These are phyloP conservation scores for Cercophora samala DNA, from an alignment of 495 filamentous ascomycete genomes.

Conservation along the genomic window DNA sequence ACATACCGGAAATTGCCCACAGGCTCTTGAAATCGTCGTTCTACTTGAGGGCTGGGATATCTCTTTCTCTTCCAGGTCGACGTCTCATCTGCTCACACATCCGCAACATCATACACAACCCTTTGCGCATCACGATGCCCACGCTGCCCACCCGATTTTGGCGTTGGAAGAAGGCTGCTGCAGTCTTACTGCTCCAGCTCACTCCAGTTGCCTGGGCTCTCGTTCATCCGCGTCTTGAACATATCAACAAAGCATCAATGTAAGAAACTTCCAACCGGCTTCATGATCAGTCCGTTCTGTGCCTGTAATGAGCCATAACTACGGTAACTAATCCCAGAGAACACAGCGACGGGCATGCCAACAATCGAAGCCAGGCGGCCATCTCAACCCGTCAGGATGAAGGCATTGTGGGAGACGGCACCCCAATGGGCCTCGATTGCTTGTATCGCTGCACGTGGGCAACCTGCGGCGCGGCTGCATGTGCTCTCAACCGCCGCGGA, in stretches of 20 bases:
- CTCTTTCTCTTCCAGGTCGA: background rate
- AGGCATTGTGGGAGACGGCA: background rate
- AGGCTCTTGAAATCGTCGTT: too few species aligned
- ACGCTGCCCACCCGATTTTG: background rate
- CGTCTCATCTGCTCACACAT: background rate
- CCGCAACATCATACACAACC: background rate
- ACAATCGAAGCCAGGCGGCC: background rate
- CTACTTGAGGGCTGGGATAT: background rate
- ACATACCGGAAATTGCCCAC: too few species aligned
- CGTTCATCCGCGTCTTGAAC: background rate
- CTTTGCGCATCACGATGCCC: background rate
- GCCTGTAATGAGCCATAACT: too few species aligned
- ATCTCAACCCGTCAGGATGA: background rate
- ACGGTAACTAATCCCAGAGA: background rate
- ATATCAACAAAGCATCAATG: background rate
- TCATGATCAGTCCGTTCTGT: background rate
- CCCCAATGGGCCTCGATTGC: background rate
- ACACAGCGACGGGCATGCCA: background rate
- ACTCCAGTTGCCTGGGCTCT: background rate
- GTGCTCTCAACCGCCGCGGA: background rate
- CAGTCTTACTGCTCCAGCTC: background rate
- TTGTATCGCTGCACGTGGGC: background rate
- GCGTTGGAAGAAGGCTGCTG: background rate
- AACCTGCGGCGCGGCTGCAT: background rate
- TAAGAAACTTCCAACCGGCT: background rate